These are phyloP conservation scores for Pleurotus eryngii DNA, from an alignment of 768 basidiomycete species.

Conservation along the genomic window DNA sequence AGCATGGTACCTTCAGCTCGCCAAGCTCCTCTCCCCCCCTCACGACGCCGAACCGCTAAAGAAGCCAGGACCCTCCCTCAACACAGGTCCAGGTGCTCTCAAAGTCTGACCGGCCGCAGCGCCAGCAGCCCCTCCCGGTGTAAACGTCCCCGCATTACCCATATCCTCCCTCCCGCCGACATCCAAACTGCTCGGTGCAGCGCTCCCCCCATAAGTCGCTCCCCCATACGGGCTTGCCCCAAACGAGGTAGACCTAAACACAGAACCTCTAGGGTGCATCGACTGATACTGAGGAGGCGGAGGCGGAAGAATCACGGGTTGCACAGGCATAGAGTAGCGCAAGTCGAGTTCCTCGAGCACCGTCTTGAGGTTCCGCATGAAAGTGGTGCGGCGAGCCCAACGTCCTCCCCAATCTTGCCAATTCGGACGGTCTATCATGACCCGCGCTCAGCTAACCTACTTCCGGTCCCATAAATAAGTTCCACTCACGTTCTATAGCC, in stretches of 20 bases:
- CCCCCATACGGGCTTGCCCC: not conserved
- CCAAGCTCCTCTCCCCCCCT: too few relatives aligned
- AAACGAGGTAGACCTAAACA: not conserved
- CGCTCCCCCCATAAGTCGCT: not conserved
- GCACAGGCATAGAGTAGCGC: conserved; percentile 66
- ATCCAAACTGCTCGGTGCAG: not conserved
- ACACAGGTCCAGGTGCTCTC: not conserved
- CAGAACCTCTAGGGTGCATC: too few relatives aligned
- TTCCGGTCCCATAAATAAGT: not conserved
- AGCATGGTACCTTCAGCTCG: too few relatives aligned
- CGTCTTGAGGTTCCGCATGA: conserved; percentile 74
- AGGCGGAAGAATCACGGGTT: conserved; percentile 59
- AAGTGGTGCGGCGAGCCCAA: conserved; percentile 69
- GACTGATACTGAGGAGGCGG: not conserved
- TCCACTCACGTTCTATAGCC: conserved; percentile 64
- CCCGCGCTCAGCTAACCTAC: conserved; percentile 2
- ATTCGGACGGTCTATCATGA: conserved; percentile 59
- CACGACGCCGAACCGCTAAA: not conserved
- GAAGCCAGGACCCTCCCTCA: not conserved
- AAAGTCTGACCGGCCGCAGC: not conserved
- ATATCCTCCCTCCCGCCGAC: not conserved
- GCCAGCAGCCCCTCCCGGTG: not conserved
- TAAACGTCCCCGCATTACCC: conserved; percentile 16
- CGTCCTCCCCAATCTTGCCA: conserved; percentile 89
- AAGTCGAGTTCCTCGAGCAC: conserved; percentile 74